Evolutionary conservation across 179 eudicot species (phyloP).

Genomic region (Monotropa hypopitys): DNA sequence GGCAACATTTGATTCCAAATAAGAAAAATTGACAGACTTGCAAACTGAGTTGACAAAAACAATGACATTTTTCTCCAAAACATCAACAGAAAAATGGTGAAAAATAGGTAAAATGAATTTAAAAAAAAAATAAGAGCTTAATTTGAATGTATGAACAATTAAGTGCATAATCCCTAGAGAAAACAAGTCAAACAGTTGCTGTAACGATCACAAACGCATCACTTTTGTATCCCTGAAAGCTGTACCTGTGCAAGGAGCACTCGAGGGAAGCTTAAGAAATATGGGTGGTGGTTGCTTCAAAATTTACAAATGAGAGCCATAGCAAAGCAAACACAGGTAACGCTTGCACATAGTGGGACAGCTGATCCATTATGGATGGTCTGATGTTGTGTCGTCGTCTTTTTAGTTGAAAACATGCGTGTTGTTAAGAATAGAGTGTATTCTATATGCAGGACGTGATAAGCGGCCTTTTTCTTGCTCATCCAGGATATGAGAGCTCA

Average conservation of each 20-base stretch:
- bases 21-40: not conserved
- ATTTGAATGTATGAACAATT: not conserved
- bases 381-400: not conserved
- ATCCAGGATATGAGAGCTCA: constrained; percentile 10
- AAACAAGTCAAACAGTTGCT: not conserved
- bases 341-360: not conserved
- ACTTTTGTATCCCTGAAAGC: not conserved
- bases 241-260: not conserved
- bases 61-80: not conserved
- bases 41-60: not conserved
- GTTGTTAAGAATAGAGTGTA: not conserved
- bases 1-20: not conserved
- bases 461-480: constrained; percentile 1
- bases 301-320: not conserved
- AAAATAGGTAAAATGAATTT: not conserved
- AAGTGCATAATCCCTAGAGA: not conserved
- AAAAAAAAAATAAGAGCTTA: not conserved
- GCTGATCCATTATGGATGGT: not conserved
- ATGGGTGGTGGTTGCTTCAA: not conserved
- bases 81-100: not conserved
- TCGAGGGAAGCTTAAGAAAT: not conserved
- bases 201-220: not conserved
- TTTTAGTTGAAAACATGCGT: not conserved
- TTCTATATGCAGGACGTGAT: constrained; percentile 7
- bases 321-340: not conserved